A percentile compares a stretch with the other conserved stretches of the same genome.
Conservation (phyloP, 2,329 filamentous ascomycete species). For the Colletotrichum navitas region DNA sequence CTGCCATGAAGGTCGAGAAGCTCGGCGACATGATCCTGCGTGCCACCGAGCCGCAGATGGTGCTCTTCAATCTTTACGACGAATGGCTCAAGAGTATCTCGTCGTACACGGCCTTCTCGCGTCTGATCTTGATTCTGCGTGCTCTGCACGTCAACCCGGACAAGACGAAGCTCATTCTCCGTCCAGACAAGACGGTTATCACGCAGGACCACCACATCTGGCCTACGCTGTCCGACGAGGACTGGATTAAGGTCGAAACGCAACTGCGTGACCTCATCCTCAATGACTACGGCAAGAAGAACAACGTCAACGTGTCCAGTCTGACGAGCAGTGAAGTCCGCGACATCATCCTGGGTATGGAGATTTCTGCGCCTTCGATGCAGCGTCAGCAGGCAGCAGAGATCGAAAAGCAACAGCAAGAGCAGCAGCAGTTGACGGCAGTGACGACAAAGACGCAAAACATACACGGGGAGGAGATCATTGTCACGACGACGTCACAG, state of each 20-base stretch:
- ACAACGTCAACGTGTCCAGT: slow-evolving; percentile 98
- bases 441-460: slow-evolving; percentile 99
- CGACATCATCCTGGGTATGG: slow-evolving; percentile 99
- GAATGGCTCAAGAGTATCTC: slow-evolving; percentile 99
- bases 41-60: slow-evolving; percentile 99
- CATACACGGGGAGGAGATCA: slow-evolving; percentile 95
- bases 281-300: slow-evolving; percentile 99
- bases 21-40: slow-evolving; percentile 98
- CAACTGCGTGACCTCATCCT: slow-evolving; percentile 94
- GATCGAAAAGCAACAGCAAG: slow-evolving; percentile 98
- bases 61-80: slow-evolving; percentile 98
- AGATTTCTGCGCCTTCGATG: slow-evolving; percentile 97
- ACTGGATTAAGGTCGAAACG: slow-evolving; percentile 99
- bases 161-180: slow-evolving; percentile 95
- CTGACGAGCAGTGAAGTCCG: slow-evolving; percentile 96
- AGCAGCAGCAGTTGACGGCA: slow-evolving; percentile 95
- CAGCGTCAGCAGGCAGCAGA: slow-evolving; percentile 98
- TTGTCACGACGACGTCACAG: slow-evolving; percentile 97
- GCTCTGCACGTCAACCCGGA: slow-evolving; percentile 98
- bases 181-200: slow-evolving; percentile 97
- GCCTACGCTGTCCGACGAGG: slow-evolving; percentile 93
- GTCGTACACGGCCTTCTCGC: slow-evolving; percentile 97
- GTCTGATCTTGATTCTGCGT: slow-evolving; percentile 91
- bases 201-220: slow-evolving; percentile 99
- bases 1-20: slow-evolving; percentile 99